Evolutionary conservation across 2,329 filamentous ascomycete species (phyloP), one percentile per base, ranked within the genome.

Genomic region (Lasiodiplodia sp.): DNA sequence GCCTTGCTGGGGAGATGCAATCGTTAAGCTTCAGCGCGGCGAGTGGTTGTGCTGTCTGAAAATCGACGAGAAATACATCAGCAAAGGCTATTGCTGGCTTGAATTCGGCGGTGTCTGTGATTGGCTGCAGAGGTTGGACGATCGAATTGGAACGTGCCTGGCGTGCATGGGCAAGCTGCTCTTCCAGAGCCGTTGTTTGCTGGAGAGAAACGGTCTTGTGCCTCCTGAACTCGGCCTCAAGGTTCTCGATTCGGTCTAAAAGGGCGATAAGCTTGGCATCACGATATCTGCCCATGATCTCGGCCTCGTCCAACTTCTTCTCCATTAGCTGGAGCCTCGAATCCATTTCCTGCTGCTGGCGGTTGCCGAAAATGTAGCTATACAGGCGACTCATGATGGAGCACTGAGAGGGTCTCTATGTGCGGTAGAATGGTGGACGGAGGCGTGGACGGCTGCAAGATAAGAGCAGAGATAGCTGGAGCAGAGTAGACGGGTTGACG

Each of bases 161-260:
- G 37, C 65, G 65, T 28, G 49, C 65, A 34, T 67, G 65, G n/a
- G 80, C 79, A 77, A 80, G 79, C 72, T 80, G 78, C 70, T 80
- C 78, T 70, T 80, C 78, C 23, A 80, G 71, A 34, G 77, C 75
- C 72, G 78, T 78, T 73, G 79, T 80, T 67, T 80, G 78, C 69
- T 71, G 71, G 16, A 68, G 44, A 34, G 72, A 62, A 3, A 69
- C 47, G 28, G 69, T 68, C 47, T 74, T 68, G n/a, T 71, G 69
- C 34, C 68, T 69, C 23, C 55, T 65, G 55, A 66, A 69, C 16
- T 71, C 71, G 10, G 28, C n/a, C 28, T 68, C 49, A 18, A 71
- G 66, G 11, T 28, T 40, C 12, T 69, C 71, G 58, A 75, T 73
- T 60, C 71, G 72, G 65, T 70, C 72, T 66, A 75, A 72, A 37